Evolutionary conservation across 1,284 basidiomycete species (phyloP).

Genomic region (Mycena citricolor): DNA sequence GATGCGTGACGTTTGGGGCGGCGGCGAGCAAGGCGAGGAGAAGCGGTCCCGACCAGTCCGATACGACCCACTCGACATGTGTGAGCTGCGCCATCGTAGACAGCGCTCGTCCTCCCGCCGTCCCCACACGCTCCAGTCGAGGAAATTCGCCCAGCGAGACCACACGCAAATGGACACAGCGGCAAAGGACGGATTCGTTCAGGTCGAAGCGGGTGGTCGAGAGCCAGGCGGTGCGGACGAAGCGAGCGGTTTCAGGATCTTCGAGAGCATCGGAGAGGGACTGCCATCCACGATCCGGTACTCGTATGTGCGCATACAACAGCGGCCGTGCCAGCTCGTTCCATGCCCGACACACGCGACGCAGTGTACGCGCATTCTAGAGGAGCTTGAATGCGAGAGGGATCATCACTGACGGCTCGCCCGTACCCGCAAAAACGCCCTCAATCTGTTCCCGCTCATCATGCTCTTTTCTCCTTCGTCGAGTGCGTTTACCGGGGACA

Average conservation of each 20-base stretch:
- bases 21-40: constrained; percentile 2
- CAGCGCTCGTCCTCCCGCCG: not conserved
- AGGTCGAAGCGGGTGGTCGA: constrained; percentile 5
- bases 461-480: not conserved
- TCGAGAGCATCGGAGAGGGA: constrained; percentile 6
- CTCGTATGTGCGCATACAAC: constrained; percentile 8
- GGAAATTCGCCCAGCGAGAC: constrained; percentile 5
- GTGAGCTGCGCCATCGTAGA: not conserved
- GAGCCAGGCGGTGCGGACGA: constrained; percentile 2
- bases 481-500: constrained; percentile 3
- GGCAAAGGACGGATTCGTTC: constrained; percentile 2
- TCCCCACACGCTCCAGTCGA: not conserved
- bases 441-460: not conserved
- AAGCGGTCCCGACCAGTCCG: not conserved
- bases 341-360: constrained; percentile 9
- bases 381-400: not conserved
- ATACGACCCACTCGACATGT: constrained; percentile 7
- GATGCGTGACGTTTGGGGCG: constrained; percentile 5
- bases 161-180: constrained; percentile 4
- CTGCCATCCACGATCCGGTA: not conserved
- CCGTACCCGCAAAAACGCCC: constrained; percentile 6
- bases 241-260: not conserved
- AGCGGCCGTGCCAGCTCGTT: constrained; percentile 6
- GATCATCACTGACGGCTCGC: not conserved
- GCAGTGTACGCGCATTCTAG: not conserved